Base-by-base conservation (phyloP, 1,139 yeast genomes). In the Candida glucosophila region DNA sequence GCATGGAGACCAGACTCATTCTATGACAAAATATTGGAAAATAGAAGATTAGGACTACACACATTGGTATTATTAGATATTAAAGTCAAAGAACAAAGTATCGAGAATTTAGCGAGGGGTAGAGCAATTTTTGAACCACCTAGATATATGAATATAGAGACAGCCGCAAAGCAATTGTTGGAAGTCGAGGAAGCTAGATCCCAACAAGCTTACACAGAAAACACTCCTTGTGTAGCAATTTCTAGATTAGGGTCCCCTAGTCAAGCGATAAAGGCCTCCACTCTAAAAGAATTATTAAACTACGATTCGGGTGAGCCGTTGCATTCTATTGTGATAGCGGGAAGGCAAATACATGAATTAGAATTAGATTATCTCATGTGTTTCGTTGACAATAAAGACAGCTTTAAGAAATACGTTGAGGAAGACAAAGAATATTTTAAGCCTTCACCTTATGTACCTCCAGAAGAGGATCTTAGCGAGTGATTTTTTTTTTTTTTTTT, bases 1-100 rank as follows among this genome's bases (percentile, higher is more conserved):
- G 60, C 65, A 32, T 90, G 98, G 98, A 79, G 83, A 49, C 98
- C 98, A 1, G 97, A 88, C 50, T 80, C 94, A 16, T 90, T 92
- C 61, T 90, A 90, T 51, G 72, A 79, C 44, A 88, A 90, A 57
- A 64, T 90, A 32, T 58, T 75, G 75, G 97, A 90, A 54, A 90
- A 90, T 52, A 67, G 97, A 43, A 74, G 65, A 47, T 73, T 88
- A 26, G 98, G 98, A 3, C 65, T 90, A 41, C 98, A 90, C 49
- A 90, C 98, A 3, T 64, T 90, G 35, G 69, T 90, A 22, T 62
- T 90, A 32, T 65, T 90, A 29, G 98, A 90, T 49, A 90, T 90
- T 50, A 90, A 90, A 53, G 98, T 90, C 30, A 90, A 90, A 52
- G 98, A 90, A 52, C 98, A 90, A 55, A 83, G 93, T 47, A 69